A percentile compares a stretch with the other conserved stretches of the same genome.
phyloP scores from a whole-genome alignment of 306 rosid genomes.

The Adenanthera pavonina region DNA sequence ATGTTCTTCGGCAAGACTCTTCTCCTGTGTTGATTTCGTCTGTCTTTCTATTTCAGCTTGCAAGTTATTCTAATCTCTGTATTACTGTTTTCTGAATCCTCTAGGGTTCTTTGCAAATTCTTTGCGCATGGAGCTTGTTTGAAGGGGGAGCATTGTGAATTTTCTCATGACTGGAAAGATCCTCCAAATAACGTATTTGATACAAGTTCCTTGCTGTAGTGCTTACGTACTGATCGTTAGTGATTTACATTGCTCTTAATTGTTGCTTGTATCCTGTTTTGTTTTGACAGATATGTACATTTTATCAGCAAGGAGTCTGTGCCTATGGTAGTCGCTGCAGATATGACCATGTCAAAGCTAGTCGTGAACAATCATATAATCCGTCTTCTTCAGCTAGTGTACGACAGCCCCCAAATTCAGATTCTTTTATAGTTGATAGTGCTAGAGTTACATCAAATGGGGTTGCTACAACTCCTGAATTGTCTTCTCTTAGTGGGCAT shows the following conservation, averaged over 20 bases:
- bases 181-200: conserved; percentile 79
- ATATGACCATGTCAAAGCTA: conserved; percentile 86
- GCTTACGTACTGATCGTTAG: conserved; percentile 11
- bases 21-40: conserved; percentile 15
- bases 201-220: conserved; percentile 32
- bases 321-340: conserved; percentile 97
- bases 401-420: conserved; percentile 46
- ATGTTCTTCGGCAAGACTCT: not conserved
- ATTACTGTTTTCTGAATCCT: conserved; percentile 34
- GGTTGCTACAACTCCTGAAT: conserved; percentile 50
- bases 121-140: conserved; percentile 95
- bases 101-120: conserved; percentile 94
- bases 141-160: conserved; percentile 97
- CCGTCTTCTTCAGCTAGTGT: conserved; percentile 67
- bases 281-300: conserved; percentile 75
- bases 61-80: conserved; percentile 14
- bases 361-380: conserved; percentile 54
- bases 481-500: conserved; percentile 52
- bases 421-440: conserved; percentile 50
- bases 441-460: conserved; percentile 45
- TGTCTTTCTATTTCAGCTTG: conserved; percentile 26
- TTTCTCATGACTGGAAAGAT: conserved; percentile 91
- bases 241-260: conserved; percentile 28
- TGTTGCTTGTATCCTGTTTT: conserved; percentile 28
- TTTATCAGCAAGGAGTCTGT: conserved; percentile 87